Percentiles rank a stretch among this genome's conserved stretches.
These are phyloP conservation scores for Fimicolochytrium jonesii DNA, from an alignment of 192 early-diverging fungal genomes.

Conservation along the genomic window DNA sequence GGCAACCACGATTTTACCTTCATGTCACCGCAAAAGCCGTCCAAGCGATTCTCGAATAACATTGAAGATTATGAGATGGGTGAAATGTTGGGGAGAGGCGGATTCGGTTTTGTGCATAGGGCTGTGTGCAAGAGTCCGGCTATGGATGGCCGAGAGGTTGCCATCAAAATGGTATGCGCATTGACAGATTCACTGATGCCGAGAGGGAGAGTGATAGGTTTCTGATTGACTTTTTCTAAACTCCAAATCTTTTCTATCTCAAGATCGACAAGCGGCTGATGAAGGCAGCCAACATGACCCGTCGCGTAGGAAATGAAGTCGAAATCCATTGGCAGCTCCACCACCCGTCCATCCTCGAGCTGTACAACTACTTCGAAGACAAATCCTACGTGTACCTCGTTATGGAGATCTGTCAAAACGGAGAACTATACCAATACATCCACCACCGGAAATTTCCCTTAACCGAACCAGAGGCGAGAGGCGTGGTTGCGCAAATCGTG, in stretches of 20 bases:
- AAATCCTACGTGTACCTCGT: constrained; percentile 65
- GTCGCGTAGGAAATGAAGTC: constrained; percentile 60
- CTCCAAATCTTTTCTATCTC: no score
- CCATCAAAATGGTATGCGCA: constrained; percentile 52
- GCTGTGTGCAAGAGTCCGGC: constrained; percentile 29
- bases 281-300: constrained; percentile 37
- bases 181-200: no score
- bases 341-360: constrained; percentile 51
- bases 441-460: constrained; percentile 37
- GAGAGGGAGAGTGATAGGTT: no score
- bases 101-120: constrained; percentile 46
- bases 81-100: constrained; percentile 43
- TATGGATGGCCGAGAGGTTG: constrained; percentile 36
- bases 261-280: constrained; percentile 51
- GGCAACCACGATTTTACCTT: constrained; percentile 18
- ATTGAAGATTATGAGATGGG: constrained; percentile 47
- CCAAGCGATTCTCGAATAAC: constrained; percentile 23
- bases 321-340: constrained; percentile 59
- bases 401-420: constrained; percentile 66
- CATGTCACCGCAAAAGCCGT: constrained; percentile 26
- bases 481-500: constrained; percentile 52
- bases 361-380: constrained; percentile 69
- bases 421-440: constrained; percentile 47
- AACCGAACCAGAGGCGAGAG: constrained; percentile 54
- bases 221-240: no score